Conservation (phyloP, 2,329 filamentous ascomycete species). For the Daldinia eschscholtzii region DNA sequence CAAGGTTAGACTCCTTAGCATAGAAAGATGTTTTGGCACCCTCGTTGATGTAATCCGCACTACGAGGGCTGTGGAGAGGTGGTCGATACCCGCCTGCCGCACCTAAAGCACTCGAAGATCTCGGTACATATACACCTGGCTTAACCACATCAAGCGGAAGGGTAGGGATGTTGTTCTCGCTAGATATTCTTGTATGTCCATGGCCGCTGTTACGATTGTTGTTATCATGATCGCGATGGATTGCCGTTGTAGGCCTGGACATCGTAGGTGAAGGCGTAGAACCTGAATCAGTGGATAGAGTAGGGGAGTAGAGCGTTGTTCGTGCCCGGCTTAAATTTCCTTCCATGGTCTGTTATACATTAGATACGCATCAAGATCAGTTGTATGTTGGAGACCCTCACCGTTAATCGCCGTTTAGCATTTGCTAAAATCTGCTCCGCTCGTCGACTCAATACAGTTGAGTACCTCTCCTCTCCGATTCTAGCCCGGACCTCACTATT, state of each 20-base stretch:
- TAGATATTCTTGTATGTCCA: constrained; percentile 71
- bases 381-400: constrained; percentile 60
- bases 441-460: constrained; percentile 82
- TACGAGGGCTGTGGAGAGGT: constrained; percentile 59
- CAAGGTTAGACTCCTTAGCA: constrained; percentile 60
- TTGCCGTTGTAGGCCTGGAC: constrained; percentile 56
- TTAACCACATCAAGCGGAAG: constrained; percentile 55
- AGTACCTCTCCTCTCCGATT: constrained; percentile 71
- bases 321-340: constrained; percentile 86
- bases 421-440: constrained; percentile 93
- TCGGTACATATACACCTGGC: constrained; percentile 60
- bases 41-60: constrained; percentile 57
- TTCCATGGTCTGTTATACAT: constrained; percentile 82
- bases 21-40: constrained; percentile 57
- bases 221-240: constrained; percentile 51
- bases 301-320: constrained; percentile 69
- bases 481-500: constrained; percentile 47
- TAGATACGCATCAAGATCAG: constrained; percentile 29
- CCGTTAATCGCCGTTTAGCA: constrained; percentile 88
- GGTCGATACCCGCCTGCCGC: constrained; percentile 70
- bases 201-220: constrained; percentile 50
- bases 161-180: constrained; percentile 67
- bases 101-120: constrained; percentile 74
- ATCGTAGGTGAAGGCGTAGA: constrained; percentile 67
- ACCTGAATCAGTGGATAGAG: constrained; percentile 57